Conservation (phyloP, 2,329 filamentous ascomycete species). For the Neofusicoccum umdonicola region DNA sequence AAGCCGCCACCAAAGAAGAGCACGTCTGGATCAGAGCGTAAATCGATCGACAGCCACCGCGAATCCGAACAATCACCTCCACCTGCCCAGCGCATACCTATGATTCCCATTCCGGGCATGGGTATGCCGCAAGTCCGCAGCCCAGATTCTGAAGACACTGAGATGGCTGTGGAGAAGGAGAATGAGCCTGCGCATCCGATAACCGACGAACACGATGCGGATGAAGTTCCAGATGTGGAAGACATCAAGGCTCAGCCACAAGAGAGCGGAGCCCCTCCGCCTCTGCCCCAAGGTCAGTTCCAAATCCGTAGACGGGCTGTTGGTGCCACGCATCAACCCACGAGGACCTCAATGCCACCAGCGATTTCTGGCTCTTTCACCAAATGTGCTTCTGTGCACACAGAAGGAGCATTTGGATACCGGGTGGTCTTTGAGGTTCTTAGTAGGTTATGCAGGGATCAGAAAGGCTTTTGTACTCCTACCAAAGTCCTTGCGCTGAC, state of each 20-base stretch:
- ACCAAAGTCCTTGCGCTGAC: not conserved
- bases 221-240: slow-evolving; percentile 56
- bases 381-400: slow-evolving; percentile 33
- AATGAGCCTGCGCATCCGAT: slow-evolving; percentile 45
- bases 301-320: slow-evolving; percentile 35
- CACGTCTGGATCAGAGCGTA: slow-evolving; percentile 34
- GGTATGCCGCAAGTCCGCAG: slow-evolving; percentile 48
- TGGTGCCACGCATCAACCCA: slow-evolving; percentile 22
- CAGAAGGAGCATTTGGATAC: slow-evolving; percentile 35
- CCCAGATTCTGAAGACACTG: slow-evolving; percentile 44
- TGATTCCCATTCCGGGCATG: slow-evolving; percentile 71
- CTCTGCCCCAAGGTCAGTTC: slow-evolving; percentile 53
- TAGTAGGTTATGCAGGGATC: slow-evolving; percentile 31
- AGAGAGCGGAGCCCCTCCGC: slow-evolving; percentile 37
- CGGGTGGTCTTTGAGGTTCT: slow-evolving; percentile 38
- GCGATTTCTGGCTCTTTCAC: slow-evolving; percentile 26
- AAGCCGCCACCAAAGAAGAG: slow-evolving; percentile 45
- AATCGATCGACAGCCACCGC: slow-evolving; percentile 33
- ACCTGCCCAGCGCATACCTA: slow-evolving; percentile 47
- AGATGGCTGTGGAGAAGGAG: slow-evolving; percentile 51
- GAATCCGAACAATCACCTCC: slow-evolving; percentile 9
- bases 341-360: slow-evolving; percentile 27
- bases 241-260: slow-evolving; percentile 44
- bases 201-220: slow-evolving; percentile 41
- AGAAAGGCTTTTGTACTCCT: not conserved